These are phyloP conservation scores for Xylaria palmicola DNA, from an alignment of 495 filamentous ascomycete species.

Conservation along the genomic window DNA sequence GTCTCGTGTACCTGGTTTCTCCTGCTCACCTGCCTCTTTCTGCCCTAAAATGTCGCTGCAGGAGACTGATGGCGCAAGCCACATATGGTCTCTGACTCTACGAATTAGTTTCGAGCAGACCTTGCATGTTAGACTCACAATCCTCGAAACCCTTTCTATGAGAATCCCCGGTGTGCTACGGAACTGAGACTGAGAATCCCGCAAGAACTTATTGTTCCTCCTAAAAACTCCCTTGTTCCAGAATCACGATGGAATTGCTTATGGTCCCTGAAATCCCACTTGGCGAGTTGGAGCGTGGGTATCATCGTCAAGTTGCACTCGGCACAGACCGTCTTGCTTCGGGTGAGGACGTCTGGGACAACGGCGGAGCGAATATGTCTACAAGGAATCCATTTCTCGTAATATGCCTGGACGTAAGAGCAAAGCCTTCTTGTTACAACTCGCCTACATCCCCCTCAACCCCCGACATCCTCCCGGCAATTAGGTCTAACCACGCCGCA, in stretches of 20 bases:
- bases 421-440: constrained; percentile 17
- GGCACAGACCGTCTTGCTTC: too few relatives aligned
- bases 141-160: too few relatives aligned
- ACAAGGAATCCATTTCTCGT: not conserved
- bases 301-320: too few relatives aligned
- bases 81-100: not conserved
- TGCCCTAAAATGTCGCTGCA: not conserved
- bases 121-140: not conserved
- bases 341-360: too few relatives aligned
- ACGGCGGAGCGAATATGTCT: not conserved
- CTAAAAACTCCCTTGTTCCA: too few relatives aligned
- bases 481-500: constrained; percentile 59
- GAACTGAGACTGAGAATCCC: too few relatives aligned
- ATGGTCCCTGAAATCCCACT: too few relatives aligned
- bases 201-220: too few relatives aligned
- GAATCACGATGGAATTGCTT: too few relatives aligned
- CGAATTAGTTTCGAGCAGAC: not conserved
- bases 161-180: too few relatives aligned
- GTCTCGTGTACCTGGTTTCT: not conserved
- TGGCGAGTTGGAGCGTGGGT: too few relatives aligned
- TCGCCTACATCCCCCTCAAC: constrained; percentile 18
- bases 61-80: not conserved
- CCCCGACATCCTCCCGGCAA: constrained; percentile 34
- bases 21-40: not conserved
- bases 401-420: not conserved